Percentiles rank a stretch among this genome's conserved stretches.
These are phyloP conservation scores for rapeseed (Brassica napus) DNA, from an alignment of 345 rosid genomes.

Conservation along the genomic window DNA sequence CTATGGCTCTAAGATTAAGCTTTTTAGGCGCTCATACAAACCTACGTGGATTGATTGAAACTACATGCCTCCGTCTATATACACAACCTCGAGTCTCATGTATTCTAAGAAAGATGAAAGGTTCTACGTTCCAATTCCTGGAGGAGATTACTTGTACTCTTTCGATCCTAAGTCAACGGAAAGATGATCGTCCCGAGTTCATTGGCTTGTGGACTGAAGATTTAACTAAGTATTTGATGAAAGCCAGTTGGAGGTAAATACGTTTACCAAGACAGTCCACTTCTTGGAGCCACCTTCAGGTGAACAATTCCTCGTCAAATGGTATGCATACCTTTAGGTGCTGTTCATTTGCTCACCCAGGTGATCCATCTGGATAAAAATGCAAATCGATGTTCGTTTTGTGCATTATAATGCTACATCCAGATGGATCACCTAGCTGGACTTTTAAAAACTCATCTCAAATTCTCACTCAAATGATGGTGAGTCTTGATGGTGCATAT, in stretches of 20 bases:
- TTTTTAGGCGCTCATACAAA: neutral
- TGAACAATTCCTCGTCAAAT: slow-evolving; percentile 1
- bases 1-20: neutral
- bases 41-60: neutral
- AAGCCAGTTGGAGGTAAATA: neutral
- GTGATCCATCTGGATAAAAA: too few relatives aligned
- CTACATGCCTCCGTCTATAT: neutral
- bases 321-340: neutral
- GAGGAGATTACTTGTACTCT: neutral
- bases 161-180: too few relatives aligned
- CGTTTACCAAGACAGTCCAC: neutral
- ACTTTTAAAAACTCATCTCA: too few relatives aligned
- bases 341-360: too few relatives aligned
- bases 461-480: too few relatives aligned
- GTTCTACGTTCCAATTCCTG: neutral
- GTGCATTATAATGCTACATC: too few relatives aligned
- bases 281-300: slow-evolving; percentile 10
- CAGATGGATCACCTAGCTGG: too few relatives aligned
- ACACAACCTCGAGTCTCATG: neutral
- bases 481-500: too few relatives aligned
- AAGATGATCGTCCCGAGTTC: too few relatives aligned
- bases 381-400: too few relatives aligned
- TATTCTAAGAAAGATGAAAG: slow-evolving; percentile 9
- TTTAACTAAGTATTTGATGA: neutral
- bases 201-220: neutral